These are phyloP conservation scores for Exserohilum turcica DNA, from an alignment of 2,329 filamentous ascomycete species.

Conservation along the genomic window DNA sequence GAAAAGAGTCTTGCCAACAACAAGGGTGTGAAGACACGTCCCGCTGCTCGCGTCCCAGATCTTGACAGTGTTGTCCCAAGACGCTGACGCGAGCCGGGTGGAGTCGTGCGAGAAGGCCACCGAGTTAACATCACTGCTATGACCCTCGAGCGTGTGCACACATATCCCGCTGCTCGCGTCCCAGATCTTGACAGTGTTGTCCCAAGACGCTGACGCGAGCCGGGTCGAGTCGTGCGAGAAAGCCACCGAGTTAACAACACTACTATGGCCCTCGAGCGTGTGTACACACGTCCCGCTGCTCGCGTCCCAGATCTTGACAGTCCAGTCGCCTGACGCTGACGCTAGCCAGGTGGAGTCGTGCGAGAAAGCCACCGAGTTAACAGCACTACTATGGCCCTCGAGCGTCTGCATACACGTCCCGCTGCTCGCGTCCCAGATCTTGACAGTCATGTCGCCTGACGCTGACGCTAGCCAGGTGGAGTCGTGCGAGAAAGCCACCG, in stretches of 20 bases:
- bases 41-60: not conserved
- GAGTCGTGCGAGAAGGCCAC: conserved; percentile 20
- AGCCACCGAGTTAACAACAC: not conserved
- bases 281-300: not conserved
- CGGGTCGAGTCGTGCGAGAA: not conserved
- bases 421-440: not conserved
- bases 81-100: not conserved
- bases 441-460: not conserved
- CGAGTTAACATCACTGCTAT: conserved; percentile 8
- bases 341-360: conserved; percentile 1
- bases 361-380: not conserved
- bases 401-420: not conserved
- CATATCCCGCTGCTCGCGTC: not conserved
- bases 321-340: conserved; percentile 19
- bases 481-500: not conserved
- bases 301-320: conserved; percentile 12
- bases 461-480: not conserved
- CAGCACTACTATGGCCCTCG: not conserved
- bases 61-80: conserved; percentile 2
- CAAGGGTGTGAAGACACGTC: not conserved
- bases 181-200: not conserved
- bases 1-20: not conserved
- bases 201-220: not conserved
- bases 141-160: conserved; percentile 24
- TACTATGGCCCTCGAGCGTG: not conserved